phyloP scores from a whole-genome alignment of 2,329 filamentous ascomycete species.

The Hypoxylon rubiginosum region DNA sequence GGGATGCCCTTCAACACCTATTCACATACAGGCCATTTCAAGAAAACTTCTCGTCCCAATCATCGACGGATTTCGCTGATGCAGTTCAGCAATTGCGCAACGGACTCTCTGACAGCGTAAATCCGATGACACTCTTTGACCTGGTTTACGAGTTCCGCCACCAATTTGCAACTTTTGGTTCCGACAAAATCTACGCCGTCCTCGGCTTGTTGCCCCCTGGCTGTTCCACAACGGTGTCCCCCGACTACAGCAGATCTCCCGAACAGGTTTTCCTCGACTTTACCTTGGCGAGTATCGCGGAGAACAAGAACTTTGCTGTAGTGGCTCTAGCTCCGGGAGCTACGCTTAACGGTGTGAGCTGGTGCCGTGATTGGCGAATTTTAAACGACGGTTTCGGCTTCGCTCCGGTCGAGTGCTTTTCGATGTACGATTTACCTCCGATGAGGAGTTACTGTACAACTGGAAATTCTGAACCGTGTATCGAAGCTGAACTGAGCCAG shows the following conservation, averaged over 20 bases:
- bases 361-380: slow-evolving; percentile 16
- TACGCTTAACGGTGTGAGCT: slow-evolving; percentile 5
- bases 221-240: background rate
- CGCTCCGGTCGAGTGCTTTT: background rate
- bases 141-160: slow-evolving; percentile 8
- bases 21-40: background rate
- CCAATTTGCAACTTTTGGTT: slow-evolving; percentile 7
- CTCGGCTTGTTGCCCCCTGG: slow-evolving; percentile 11
- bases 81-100: background rate
- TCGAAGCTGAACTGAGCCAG: background rate
- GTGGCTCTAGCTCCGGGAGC: slow-evolving; percentile 5
- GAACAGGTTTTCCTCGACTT: slow-evolving; percentile 11
- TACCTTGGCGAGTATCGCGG: slow-evolving; percentile 1
- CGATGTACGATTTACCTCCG: background rate
- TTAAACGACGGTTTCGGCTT: slow-evolving; percentile 3
- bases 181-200: slow-evolving; percentile 9
- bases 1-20: background rate
- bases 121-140: slow-evolving; percentile 8
- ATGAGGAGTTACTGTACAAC: slow-evolving; percentile 4
- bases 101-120: background rate
- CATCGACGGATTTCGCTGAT: background rate
- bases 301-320: slow-evolving; percentile 4
- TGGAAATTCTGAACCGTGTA: slow-evolving; percentile 1
- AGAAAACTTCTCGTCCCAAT: background rate
- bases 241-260: slow-evolving; percentile 8